Evolutionary conservation across 2,329 filamentous ascomycete genomes (phyloP).

Genomic region (Tolypocladium pustulatum): DNA sequence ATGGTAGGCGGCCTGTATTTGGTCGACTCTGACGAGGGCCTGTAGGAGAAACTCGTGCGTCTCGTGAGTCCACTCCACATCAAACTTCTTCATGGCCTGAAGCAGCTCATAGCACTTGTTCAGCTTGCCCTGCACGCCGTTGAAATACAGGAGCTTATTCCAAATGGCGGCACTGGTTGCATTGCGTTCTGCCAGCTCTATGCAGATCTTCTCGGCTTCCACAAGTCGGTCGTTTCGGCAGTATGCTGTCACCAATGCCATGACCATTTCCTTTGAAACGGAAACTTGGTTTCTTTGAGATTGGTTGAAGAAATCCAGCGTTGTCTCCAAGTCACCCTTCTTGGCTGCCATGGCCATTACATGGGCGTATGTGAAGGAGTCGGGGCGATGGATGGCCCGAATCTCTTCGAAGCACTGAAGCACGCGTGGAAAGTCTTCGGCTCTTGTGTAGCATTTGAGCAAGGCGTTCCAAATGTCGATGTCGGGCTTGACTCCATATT

Average conservation of each 20-base stretch:
- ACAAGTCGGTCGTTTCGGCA: slow-evolving; percentile 30
- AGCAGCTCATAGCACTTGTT: slow-evolving; percentile 37
- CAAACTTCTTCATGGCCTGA: slow-evolving; percentile 34
- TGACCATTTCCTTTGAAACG: slow-evolving; percentile 47
- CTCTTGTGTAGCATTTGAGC: slow-evolving; percentile 58
- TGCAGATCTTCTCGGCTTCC: slow-evolving; percentile 26
- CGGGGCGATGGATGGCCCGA: slow-evolving; percentile 37
- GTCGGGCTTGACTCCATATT: slow-evolving; percentile 47
- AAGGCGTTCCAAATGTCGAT: slow-evolving; percentile 64
- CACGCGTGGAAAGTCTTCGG: slow-evolving; percentile 56
- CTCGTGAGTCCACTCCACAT: slow-evolving; percentile 35
- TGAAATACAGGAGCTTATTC: slow-evolving; percentile 65
- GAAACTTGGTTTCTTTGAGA: slow-evolving; percentile 43
- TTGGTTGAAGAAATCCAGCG: slow-evolving; percentile 52
- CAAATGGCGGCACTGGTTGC: slow-evolving; percentile 54
- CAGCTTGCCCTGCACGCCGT: slow-evolving; percentile 51
- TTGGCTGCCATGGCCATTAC: slow-evolving; percentile 63
- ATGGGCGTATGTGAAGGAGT: slow-evolving; percentile 57
- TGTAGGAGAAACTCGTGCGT: slow-evolving; percentile 41
- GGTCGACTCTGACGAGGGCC: slow-evolving; percentile 36
- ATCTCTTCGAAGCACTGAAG: slow-evolving; percentile 54
- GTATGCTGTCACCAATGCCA: slow-evolving; percentile 57
- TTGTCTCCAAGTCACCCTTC: slow-evolving; percentile 62
- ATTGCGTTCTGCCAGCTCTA: slow-evolving; percentile 40
- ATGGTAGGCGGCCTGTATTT: slow-evolving; percentile 37